Evolutionary conservation across 306 rosid species (phyloP), one percentile per base, ranked within the genome.

Genomic region (Cicer chorassanicum): DNA sequence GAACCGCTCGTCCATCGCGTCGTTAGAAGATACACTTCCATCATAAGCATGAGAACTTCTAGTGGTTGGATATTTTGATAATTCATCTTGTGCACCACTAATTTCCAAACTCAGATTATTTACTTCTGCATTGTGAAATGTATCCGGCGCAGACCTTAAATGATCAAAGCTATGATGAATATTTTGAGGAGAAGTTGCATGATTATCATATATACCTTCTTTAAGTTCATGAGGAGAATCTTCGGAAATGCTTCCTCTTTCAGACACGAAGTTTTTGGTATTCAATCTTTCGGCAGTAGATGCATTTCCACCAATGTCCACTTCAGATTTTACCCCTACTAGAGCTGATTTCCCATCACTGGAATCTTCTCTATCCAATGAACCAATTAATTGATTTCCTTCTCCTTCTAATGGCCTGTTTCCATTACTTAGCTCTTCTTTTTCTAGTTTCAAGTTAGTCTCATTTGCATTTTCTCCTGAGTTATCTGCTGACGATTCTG

Each of bases 1-100:
- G 76, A 81, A 77, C 65, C 36, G 86, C 62, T 90, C 93, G 45
- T 90, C 89, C 66, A 56, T 46, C 65, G 84, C 95, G 51, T 90
- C 97, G 12, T 68, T 85, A 72, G 98, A 91, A 62, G 96, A 91
- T 59, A 88, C 38, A 56, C 96, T 93, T 29, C 89, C 89, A 78
- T 92, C 93, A 84, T 90, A 88, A 53, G 93, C 92, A 74, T 70
- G 85, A 60, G 64, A 81, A 73, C 88, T 88, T 76, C 77, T 82
- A 54, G 82, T 62, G 64, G 84, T 74, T 69, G 97, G 79, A 24
- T 85, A 90, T 84, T 78, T 86, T 36, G 74, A 68, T 63, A 82
- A 63, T 59, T 81, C 89, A 49, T 50, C 77, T 29, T 55, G 74
- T 21, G 77, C 43, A 54, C 72, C 84, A 14, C 84, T 84, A 59